A percentile compares a stretch with the other conserved stretches of the same genome.
These are phyloP conservation scores for Neophaeococcomyces mojaviensis DNA, from an alignment of 2,329 filamentous ascomycete genomes.

Conservation along the genomic window DNA sequence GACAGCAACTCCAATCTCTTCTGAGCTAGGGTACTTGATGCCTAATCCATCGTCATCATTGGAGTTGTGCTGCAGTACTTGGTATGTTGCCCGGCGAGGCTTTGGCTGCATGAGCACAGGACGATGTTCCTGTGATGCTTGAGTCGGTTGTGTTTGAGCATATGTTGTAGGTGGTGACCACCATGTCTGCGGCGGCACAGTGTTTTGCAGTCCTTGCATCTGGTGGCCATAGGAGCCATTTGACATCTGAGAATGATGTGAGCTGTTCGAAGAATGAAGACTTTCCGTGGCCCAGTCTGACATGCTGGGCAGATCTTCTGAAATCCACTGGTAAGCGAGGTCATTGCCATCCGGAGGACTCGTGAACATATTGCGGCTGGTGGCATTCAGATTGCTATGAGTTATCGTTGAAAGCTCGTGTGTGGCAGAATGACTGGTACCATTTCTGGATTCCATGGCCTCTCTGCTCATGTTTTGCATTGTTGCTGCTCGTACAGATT, in stretches of 20 bases:
- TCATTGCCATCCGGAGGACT: slow-evolving; percentile 2
- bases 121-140: slow-evolving; percentile 21
- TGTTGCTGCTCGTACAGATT: not conserved
- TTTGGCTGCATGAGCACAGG: slow-evolving; percentile 16
- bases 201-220: slow-evolving; percentile 5
- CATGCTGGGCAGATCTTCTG: slow-evolving; percentile 8
- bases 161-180: slow-evolving; percentile 33
- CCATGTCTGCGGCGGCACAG: slow-evolving; percentile 28
- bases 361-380: slow-evolving; percentile 7
- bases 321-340: slow-evolving; percentile 1
- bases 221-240: not conserved
- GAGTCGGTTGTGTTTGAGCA: slow-evolving; percentile 28
- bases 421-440: not conserved
- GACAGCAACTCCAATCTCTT: slow-evolving; percentile 23
- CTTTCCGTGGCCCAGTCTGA: slow-evolving; percentile 11
- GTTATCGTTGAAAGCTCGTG: not conserved
- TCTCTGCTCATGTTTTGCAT: not conserved
- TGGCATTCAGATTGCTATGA: slow-evolving; percentile 4
- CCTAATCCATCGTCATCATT: slow-evolving; percentile 10
- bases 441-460: not conserved
- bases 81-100: slow-evolving; percentile 16
- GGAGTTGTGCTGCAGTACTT: slow-evolving; percentile 14
- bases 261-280: slow-evolving; percentile 10
- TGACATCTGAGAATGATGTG: slow-evolving; percentile 9
- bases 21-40: slow-evolving; percentile 18